These are phyloP conservation scores for Penicillium sp. DNA, from an alignment of 2,329 filamentous ascomycete species.

Conservation along the genomic window DNA sequence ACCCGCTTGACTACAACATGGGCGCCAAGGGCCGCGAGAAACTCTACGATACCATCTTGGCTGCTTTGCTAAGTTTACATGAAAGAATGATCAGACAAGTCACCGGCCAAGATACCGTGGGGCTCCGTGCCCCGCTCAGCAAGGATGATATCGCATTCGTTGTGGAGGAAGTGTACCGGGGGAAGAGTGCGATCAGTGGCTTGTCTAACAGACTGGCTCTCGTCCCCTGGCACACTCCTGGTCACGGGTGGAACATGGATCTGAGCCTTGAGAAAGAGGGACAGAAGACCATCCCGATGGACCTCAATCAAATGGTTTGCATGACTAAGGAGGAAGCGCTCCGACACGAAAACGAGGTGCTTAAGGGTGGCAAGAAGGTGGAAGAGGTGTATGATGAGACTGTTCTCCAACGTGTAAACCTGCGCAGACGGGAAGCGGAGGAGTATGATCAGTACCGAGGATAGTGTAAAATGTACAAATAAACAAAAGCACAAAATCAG, in stretches of 20 bases:
- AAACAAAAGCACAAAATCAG: background rate
- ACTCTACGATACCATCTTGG: slow-evolving; percentile 78
- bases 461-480: slow-evolving; percentile 4
- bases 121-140: slow-evolving; percentile 70
- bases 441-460: slow-evolving; percentile 45
- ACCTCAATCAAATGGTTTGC: slow-evolving; percentile 65
- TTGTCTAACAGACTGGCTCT: slow-evolving; percentile 69
- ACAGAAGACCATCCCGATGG: slow-evolving; percentile 66
- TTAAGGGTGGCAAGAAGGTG: slow-evolving; percentile 57
- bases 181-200: slow-evolving; percentile 72
- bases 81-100: slow-evolving; percentile 60
- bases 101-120: slow-evolving; percentile 49
- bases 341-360: slow-evolving; percentile 68
- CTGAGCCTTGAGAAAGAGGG: slow-evolving; percentile 51
- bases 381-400: slow-evolving; percentile 66
- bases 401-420: slow-evolving; percentile 59
- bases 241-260: slow-evolving; percentile 52
- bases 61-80: slow-evolving; percentile 65
- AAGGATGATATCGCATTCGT: slow-evolving; percentile 76
- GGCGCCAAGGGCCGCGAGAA: slow-evolving; percentile 76
- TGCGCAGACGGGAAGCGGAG: slow-evolving; percentile 58
- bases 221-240: slow-evolving; percentile 68
- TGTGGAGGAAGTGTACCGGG: slow-evolving; percentile 78
- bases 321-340: slow-evolving; percentile 88
- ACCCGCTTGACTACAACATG: slow-evolving; percentile 71